These are phyloP conservation scores for Capsicum chinense DNA, from an alignment of 257 asterid species.

Conservation along the genomic window DNA sequence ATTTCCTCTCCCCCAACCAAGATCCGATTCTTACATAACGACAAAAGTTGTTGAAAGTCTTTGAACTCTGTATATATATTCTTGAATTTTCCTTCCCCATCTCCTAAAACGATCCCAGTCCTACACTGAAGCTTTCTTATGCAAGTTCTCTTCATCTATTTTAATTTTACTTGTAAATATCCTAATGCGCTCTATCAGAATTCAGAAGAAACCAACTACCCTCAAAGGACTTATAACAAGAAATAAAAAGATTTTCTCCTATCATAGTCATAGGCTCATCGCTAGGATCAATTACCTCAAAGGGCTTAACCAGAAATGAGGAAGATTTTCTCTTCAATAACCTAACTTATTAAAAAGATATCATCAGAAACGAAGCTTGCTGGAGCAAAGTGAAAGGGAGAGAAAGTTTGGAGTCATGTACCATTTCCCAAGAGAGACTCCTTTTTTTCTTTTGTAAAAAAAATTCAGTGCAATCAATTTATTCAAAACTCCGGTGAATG, in stretches of 20 bases:
- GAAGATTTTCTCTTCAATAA: neutral
- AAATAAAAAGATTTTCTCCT: neutral
- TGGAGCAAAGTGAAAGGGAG: neutral
- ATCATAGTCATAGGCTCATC: neutral
- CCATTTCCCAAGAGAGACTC: slow-evolving; percentile 35
- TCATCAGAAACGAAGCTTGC: neutral
- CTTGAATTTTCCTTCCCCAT: neutral
- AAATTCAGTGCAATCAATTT: slow-evolving; percentile 58
- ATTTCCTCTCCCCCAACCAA: neutral
- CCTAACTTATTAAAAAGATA: neutral
- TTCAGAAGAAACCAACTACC: neutral
- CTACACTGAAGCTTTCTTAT: neutral
- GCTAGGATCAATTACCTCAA: neutral
- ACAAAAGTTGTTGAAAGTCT: neutral
- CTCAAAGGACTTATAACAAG: neutral
- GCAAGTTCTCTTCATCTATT: neutral
- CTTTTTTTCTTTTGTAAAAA: slow-evolving; percentile 32
- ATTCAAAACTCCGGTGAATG: slow-evolving; percentile 74
- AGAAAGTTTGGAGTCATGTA: neutral
- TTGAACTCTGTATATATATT: neutral
- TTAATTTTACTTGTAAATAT: neutral
- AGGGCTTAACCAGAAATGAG: neutral
- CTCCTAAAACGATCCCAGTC: neutral
- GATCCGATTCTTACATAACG: neutral
- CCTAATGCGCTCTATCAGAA: neutral